Evolutionary conservation across 2,329 filamentous ascomycete species (phyloP), one percentile per base, ranked within the genome.

Genomic region (Knufia petricola): DNA sequence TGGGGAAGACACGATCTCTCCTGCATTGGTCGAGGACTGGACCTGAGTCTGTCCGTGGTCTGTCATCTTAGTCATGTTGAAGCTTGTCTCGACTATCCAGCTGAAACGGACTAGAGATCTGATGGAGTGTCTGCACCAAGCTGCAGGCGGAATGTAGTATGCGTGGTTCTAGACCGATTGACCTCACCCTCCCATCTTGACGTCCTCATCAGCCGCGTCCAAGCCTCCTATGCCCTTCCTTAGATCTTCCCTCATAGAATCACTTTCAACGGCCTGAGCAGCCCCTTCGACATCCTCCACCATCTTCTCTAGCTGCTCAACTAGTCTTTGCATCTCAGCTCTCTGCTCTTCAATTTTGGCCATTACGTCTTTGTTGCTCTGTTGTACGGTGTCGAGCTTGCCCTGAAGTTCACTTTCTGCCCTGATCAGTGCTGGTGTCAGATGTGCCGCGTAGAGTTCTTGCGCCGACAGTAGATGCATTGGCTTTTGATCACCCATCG

Each of bases 361-460:
- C 32, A 75, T 64, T 4, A 81, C 63, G 48, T 70, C 65, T n/a
- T 63, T 64, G 56, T 82, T 82, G 48, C 76, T 66, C 13, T 65
- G 57, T 55, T 78, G 71, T 3, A 74, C 70, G 19, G 62, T 61
- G 45, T 71, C 64, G 30, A 82, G 64, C 50, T 72, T 70, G n/a
- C 61, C 54, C 46, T 71, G 67, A 51, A 82, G 65, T 2, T 70
- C 62, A n/a, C 63, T 60, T 19, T 73, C 69, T 42, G 73, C 71
- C 54, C 72, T 66, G 37, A 69, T 64, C 43, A 82, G 64, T 50
- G 76, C 76, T 0, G 78, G 77, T 43, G 70, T 69, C 3, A 82
- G 63, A 61, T 81, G 77, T n/a, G 78, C 76, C 15, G 71, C 66
- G 52, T 78, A 76, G 9, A 82, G 66, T 41, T 75, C 71, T 23